Evolutionary conservation across 768 basidiomycete genomes (phyloP).

Genomic region (Clitopilus hobsonii): DNA sequence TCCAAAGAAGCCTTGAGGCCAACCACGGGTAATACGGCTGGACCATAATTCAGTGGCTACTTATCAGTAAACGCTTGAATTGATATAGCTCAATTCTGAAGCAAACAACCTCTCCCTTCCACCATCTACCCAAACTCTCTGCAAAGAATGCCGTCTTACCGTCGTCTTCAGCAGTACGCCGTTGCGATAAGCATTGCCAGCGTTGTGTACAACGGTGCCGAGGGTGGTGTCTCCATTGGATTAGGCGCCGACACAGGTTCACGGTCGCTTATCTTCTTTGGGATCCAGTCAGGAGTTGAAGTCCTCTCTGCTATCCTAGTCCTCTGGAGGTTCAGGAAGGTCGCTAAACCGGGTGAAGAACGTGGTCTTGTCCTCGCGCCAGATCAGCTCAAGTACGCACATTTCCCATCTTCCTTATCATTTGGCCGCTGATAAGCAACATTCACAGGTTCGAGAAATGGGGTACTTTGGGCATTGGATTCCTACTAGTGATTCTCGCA

Average conservation of each 20-base stretch:
- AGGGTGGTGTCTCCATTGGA: conserved; percentile 38
- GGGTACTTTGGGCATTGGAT: conserved; percentile 29
- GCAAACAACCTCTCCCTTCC: no score
- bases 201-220: conserved; percentile 27
- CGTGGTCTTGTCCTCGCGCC: conserved; percentile 5
- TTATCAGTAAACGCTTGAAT: no score
- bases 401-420: neutral
- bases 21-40: no score
- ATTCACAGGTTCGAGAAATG: conserved; percentile 29
- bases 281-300: conserved; percentile 43
- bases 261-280: conserved; percentile 41
- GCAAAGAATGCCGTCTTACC: conserved; percentile 20
- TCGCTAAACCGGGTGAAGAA: conserved; percentile 28
- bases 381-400: conserved; percentile 15
- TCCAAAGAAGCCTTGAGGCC: no score
- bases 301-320: conserved; percentile 40
- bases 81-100: no score
- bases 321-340: conserved; percentile 36
- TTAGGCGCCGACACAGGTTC: conserved; percentile 42
- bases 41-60: no score
- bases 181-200: conserved; percentile 36
- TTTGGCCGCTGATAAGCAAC: neutral
- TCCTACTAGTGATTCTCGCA: conserved; percentile 29
- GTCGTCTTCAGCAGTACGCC: conserved; percentile 29
- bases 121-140: no score